These are phyloP conservation scores for Pseudocercospora musae DNA, from an alignment of 2,329 filamentous ascomycete species.

Conservation along the genomic window DNA sequence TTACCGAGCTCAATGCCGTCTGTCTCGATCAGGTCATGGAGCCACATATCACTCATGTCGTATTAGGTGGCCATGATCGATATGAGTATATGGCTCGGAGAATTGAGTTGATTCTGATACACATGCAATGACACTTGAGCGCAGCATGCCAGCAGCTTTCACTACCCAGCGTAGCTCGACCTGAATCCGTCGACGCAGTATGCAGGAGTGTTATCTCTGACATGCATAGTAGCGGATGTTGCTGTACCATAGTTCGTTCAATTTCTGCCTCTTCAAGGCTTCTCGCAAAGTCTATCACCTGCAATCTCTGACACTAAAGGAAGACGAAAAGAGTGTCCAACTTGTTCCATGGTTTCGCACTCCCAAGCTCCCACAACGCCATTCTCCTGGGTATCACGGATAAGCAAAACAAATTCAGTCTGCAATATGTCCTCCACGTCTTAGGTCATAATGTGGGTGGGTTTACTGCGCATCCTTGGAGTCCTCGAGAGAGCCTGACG, in stretches of 20 bases:
- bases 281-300: not conserved
- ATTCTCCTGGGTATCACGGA: not conserved
- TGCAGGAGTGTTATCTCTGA: no score
- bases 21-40: not conserved
- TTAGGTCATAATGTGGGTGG: not conserved
- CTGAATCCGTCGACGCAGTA: no score
- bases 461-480: constrained; percentile 16
- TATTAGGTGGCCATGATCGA: no score
- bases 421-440: not conserved
- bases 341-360: not conserved
- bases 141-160: no score
- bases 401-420: not conserved
- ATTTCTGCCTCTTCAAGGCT: not conserved
- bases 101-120: no score
- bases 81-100: no score
- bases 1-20: not conserved
- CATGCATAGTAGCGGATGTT: no score
- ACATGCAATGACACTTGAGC: no score
- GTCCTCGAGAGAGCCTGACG: constrained; percentile 16
- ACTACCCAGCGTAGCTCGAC: no score
- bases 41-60: no score
- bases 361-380: constrained; percentile 3
- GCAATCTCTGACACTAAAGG: not conserved
- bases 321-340: constrained; percentile 7
- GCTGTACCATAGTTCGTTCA: not conserved